Percentiles rank a stretch among this genome's conserved stretches.
Conservation (phyloP, 176 grass and related monocot genomes). For the Aegilops umbellulata region DNA sequence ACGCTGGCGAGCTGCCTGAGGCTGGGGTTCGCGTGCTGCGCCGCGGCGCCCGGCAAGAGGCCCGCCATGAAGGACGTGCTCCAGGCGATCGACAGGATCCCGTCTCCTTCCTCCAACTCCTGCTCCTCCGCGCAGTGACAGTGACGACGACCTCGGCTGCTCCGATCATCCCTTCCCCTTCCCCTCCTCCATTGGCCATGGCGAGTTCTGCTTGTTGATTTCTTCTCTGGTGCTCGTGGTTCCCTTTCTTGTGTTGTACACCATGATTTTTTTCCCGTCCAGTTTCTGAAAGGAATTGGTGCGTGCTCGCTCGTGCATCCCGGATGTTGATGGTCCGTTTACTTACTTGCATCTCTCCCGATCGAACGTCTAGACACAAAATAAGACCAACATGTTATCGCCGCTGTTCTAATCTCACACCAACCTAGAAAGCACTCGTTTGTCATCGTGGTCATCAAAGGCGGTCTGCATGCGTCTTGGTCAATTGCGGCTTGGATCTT, state of each 20-base stretch:
- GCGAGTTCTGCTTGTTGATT: not conserved
- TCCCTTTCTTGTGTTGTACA: not conserved
- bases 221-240: not conserved
- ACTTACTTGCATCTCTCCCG: no score
- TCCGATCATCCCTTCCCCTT: not conserved
- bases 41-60: conserved; percentile 54
- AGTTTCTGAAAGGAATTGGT: conserved; percentile 29
- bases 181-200: not conserved
- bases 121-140: not conserved
- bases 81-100: conserved; percentile 61
- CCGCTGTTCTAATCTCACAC: not conserved
- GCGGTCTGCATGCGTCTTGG: not conserved
- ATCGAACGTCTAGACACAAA: not conserved
- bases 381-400: not conserved
- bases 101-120: conserved; percentile 25
- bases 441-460: not conserved
- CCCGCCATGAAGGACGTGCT: conserved; percentile 73
- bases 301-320: conserved; percentile 4
- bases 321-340: not conserved
- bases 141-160: not conserved
- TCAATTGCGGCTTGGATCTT: not conserved
- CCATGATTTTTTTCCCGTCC: conserved; percentile 1
- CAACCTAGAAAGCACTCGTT: not conserved
- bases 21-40: conserved; percentile 70
- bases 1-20: conserved; percentile 59